These are phyloP conservation scores for Seiridium unicorne DNA, from an alignment of 2,329 filamentous ascomycete genomes.

Conservation along the genomic window DNA sequence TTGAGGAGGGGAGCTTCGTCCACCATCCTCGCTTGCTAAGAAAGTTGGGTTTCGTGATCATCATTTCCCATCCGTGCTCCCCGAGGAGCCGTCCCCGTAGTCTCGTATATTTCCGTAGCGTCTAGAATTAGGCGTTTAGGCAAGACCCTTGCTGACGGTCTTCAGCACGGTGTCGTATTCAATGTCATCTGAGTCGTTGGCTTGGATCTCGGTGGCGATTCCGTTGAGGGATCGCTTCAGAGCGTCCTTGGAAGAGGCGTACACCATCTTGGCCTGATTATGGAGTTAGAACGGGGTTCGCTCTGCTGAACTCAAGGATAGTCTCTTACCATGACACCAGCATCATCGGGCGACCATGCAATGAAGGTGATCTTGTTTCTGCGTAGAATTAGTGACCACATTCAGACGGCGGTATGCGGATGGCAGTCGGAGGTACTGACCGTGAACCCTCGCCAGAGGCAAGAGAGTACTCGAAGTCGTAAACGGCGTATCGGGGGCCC, in stretches of 20 bases:
- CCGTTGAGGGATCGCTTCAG: slow-evolving; percentile 78
- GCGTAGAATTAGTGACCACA: slow-evolving; percentile 11
- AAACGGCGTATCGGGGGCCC: slow-evolving; percentile 81
- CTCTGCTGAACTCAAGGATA: neutral
- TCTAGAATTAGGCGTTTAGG: neutral
- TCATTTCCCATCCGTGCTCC: slow-evolving; percentile 7
- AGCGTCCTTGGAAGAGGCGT: slow-evolving; percentile 84
- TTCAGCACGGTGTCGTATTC: slow-evolving; percentile 72
- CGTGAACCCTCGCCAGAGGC: slow-evolving; percentile 70
- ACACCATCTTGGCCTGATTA: slow-evolving; percentile 81
- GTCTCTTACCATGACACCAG: slow-evolving; percentile 67
- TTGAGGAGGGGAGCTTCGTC: slow-evolving; percentile 8
- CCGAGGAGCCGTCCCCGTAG: neutral
- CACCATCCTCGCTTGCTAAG: slow-evolving; percentile 5
- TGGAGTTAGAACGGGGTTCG: slow-evolving; percentile 16
- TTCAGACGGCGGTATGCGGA: neutral
- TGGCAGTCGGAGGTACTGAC: slow-evolving; percentile 37
- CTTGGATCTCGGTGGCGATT: slow-evolving; percentile 74
- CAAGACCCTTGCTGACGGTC: slow-evolving; percentile 59
- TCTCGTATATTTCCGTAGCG: neutral
- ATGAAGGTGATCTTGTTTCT: slow-evolving; percentile 81
- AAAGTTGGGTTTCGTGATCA: slow-evolving; percentile 10
- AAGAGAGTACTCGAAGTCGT: slow-evolving; percentile 78
- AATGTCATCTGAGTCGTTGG: slow-evolving; percentile 81
- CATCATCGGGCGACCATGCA: slow-evolving; percentile 80